phyloP scores from a whole-genome alignment of 345 rosid genomes.

The Turritis glabra region DNA sequence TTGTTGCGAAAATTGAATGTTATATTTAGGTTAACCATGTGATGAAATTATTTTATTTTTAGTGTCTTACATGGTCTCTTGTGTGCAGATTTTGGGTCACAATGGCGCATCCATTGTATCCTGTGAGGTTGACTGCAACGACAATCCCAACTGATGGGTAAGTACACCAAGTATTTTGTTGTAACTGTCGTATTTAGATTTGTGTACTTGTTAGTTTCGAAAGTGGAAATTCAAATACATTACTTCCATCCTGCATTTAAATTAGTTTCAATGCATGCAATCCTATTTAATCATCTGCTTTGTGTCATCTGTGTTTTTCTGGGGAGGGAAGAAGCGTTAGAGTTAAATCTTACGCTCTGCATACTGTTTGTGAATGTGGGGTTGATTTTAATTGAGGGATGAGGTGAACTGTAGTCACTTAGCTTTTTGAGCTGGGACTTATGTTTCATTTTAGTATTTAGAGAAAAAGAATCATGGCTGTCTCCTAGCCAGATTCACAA shows the following conservation, averaged over 20 bases:
- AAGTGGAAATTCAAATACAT: not conserved
- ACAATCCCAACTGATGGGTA: conserved; percentile 81
- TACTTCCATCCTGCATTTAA: not conserved
- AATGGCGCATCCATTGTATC: conserved; percentile 57
- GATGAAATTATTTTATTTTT: not conserved
- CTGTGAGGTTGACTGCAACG: conserved; percentile 60
- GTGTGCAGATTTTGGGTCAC: conserved; percentile 74
- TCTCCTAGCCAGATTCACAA: conserved; percentile 9
- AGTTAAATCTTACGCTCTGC: conserved; percentile 2
- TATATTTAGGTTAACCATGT: not conserved
- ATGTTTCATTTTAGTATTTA: conserved; percentile 7
- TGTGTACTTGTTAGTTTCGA: not conserved
- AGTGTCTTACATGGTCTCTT: conserved; percentile 18
- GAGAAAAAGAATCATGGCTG: not conserved
- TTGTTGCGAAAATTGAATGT: not conserved
- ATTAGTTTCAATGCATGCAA: not conserved
- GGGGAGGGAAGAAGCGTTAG: conserved; percentile 3
- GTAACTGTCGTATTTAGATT: not conserved
- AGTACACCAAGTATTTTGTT: conserved; percentile 32
- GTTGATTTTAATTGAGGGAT: not conserved
- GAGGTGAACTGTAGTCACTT: conserved; percentile 8
- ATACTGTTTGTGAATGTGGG: conserved; percentile 13
- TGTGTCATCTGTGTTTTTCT: not conserved
- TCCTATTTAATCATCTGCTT: not conserved
- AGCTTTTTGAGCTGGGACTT: conserved; percentile 6